Evolutionary conservation across 371 early-diverging fungal genomes (phyloP).

Genomic region (Lichtheimia hyalospora): DNA sequence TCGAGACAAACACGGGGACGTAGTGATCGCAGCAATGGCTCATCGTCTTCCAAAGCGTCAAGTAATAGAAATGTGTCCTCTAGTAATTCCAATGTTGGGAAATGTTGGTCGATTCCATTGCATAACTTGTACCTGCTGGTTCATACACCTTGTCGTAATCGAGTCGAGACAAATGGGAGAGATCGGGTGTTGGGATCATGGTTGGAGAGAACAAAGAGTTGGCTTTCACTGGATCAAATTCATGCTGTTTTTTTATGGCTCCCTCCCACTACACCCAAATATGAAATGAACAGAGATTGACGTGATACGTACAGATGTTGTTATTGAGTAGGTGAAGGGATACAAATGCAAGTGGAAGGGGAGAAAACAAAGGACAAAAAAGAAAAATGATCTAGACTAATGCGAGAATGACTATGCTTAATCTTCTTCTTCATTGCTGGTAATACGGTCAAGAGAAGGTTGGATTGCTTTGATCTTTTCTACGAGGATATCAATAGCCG

Average conservation of each 20-base stretch:
- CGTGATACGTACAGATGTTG: background rate
- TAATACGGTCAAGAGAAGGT: constrained; percentile 8
- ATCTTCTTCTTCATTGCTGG: constrained; percentile 3
- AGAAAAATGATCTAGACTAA: no score
- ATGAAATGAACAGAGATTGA: background rate
- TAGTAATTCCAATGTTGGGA: constrained; percentile 1
- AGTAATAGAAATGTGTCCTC: constrained; percentile 94
- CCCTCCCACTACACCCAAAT: background rate
- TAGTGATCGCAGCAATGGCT: constrained; percentile 41
- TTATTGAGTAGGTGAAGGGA: background rate
- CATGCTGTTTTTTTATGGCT: background rate
- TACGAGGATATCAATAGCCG: constrained; percentile 76
- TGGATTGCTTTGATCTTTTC: constrained; percentile 67
- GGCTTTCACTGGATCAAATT: background rate
- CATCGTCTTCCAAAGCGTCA: constrained; percentile 88
- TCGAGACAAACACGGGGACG: constrained; percentile 79
- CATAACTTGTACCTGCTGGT: constrained; percentile 67
- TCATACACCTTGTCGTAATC: constrained; percentile 82
- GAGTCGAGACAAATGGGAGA: constrained; percentile 65
- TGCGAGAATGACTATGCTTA: background rate
- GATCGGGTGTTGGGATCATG: constrained; percentile 78
- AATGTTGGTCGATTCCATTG: background rate
- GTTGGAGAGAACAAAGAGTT: constrained; percentile 1
- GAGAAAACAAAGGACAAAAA: background rate
- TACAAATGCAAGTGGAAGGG: background rate